Conservation (phyloP, 2,329 filamentous ascomycete genomes). For the Rachicladosporium sp. region DNA sequence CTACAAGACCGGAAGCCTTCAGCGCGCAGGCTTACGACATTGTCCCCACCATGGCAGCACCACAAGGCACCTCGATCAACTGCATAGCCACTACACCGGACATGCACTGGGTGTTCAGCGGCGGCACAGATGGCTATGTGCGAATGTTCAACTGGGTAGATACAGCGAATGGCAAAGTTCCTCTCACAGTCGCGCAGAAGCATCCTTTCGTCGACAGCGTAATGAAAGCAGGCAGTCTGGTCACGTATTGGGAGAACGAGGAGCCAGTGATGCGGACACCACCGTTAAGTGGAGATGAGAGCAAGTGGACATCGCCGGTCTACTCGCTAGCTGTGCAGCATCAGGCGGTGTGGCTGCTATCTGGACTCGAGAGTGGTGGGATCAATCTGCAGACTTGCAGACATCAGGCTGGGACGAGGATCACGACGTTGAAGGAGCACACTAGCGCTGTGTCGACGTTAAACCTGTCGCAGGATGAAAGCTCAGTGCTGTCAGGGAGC, state of each 20-base stretch:
- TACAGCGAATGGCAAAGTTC: conserved; percentile 87
- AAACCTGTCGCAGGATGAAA: conserved; percentile 70
- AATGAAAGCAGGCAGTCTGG: conserved; percentile 81
- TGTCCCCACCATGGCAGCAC: conserved; percentile 90
- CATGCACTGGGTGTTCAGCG: conserved; percentile 87
- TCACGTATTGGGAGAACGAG: conserved; percentile 98
- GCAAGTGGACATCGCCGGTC: conserved; percentile 55
- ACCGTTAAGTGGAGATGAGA: conserved; percentile 36
- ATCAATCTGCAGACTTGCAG: conserved; percentile 91
- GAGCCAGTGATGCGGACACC: conserved; percentile 38
- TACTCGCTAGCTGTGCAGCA: conserved; percentile 90
- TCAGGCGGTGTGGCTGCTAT: conserved; percentile 80
- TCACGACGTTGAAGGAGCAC: conserved; percentile 68
- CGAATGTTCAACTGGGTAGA: conserved; percentile 92
- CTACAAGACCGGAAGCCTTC: conserved; percentile 63
- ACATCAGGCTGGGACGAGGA: conserved; percentile 87
- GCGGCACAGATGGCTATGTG: conserved; percentile 89
- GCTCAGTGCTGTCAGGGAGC: conserved; percentile 75
- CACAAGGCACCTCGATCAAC: conserved; percentile 91
- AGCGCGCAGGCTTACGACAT: conserved; percentile 81
- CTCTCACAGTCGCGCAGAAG: conserved; percentile 85
- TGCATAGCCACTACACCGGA: conserved; percentile 84
- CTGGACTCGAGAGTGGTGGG: conserved; percentile 75
- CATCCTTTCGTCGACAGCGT: conserved; percentile 98
- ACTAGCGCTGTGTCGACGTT: conserved; percentile 86